Evolutionary conservation across 768 basidiomycete species (phyloP), one percentile per base, ranked within the genome.

Genomic region (Rhizopogon sp.): DNA sequence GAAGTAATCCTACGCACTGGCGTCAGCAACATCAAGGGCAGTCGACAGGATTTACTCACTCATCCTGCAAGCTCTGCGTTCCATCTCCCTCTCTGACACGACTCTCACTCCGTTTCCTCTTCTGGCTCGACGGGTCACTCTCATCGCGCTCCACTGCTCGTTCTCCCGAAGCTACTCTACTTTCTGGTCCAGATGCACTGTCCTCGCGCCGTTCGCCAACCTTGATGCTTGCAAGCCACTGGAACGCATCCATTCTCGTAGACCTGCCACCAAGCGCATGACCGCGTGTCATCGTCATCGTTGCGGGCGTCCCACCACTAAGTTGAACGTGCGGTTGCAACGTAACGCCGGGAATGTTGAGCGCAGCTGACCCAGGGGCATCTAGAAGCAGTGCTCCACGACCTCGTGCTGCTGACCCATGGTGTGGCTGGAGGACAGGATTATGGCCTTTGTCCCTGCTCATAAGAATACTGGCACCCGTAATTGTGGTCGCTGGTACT

Each of bases 201-300:
- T 79, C 81, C 7, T 82, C 80, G 50, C 81, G 68, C 59, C 67
- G 68, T 40, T 74, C 74, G 7, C 80, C 78, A n/a, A 87, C 83
- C 58, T 83, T 87, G 49, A 92, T 84, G 58, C 78, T 87, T 13
- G 84, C 78, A 50, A 91, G 64, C 90, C 91, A 93, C 2, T 81
- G 76, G 40, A 87, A 72, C 5, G 83, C 75, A 43, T 90, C 85
- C 74, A 92, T 81, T 43, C 76, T 72, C 11, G 77, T 72, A 25
- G 74, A 71, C 59, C 78, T 82, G 7, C 77, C 79, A 2, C 81
- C 79, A 8, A 76, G 58, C 8, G 50, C 72, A 42, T 75, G 64
- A 4, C 79, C 79, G 14, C 78, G 71, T 10, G 74, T 76, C 80
- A 81, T 80, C 3, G 73, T 77, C 65, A 62, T 71, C 1, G 67